Evolutionary conservation across 345 rosid species (phyloP).

Genomic region (Eucalyptus tenuipes): DNA sequence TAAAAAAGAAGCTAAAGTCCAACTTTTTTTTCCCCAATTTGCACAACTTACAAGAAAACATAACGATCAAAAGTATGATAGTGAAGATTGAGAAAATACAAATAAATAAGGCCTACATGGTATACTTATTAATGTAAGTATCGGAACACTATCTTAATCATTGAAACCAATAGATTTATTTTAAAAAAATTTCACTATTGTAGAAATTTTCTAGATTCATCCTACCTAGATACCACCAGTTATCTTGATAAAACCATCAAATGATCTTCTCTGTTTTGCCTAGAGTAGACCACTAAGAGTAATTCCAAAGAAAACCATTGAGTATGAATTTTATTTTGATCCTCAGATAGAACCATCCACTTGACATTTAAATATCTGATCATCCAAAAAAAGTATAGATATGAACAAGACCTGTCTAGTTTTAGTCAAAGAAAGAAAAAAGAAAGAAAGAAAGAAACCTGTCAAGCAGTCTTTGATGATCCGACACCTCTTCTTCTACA

Average conservation of each 20-base stretch:
- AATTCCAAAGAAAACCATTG: background rate
- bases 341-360: background rate
- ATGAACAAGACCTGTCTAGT: background rate
- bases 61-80: background rate
- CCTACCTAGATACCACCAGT: background rate
- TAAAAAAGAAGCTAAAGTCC: background rate
- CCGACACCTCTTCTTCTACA: slow-evolving; percentile 46
- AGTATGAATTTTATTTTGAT: background rate
- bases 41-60: background rate
- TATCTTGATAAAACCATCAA: background rate
- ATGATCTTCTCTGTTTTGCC: background rate
- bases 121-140: background rate
- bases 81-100: background rate
- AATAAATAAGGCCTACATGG: background rate
- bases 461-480: slow-evolving; percentile 56
- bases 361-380: background rate
- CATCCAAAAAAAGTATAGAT: background rate
- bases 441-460: background rate
- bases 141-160: background rate
- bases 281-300: background rate
- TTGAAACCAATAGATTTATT: background rate
- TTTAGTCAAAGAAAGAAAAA: background rate
- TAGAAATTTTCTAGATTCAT: background rate
- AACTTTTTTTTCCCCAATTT: background rate
- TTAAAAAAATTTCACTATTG: background rate